Evolutionary conservation across 1,284 basidiomycete genomes (phyloP).

Genomic region (Trichosporon sp.): DNA sequence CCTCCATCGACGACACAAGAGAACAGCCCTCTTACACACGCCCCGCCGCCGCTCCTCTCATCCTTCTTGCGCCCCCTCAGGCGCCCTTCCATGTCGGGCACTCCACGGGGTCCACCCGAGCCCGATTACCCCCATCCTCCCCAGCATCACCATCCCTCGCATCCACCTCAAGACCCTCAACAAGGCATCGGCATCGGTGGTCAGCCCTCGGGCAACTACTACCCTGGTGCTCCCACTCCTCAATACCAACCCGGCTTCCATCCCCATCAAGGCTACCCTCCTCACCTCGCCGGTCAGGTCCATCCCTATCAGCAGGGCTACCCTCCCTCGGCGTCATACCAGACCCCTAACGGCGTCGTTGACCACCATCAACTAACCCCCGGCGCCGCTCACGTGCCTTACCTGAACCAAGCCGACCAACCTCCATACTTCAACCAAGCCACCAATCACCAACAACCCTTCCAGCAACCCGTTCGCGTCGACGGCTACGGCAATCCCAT

Average conservation of each 20-base stretch:
- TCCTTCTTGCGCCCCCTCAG: background rate
- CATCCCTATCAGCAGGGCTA: background rate
- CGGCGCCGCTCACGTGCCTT: conserved; percentile 1
- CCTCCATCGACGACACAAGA: background rate
- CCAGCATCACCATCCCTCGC: background rate
- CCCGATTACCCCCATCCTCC: background rate
- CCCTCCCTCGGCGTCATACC: background rate
- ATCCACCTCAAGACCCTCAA: background rate
- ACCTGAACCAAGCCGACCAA: background rate
- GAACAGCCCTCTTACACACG: background rate
- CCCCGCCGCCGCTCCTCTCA: background rate
- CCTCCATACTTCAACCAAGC: background rate
- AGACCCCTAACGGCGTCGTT: background rate
- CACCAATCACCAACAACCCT: background rate
- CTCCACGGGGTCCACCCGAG: conserved; percentile 2
- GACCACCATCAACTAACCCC: background rate
- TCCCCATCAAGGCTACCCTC: conserved; percentile 1
- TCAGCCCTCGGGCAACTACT: background rate
- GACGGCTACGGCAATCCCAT: conserved; percentile 1
- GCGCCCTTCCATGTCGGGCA: conserved; percentile 2
- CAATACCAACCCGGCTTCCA: background rate
- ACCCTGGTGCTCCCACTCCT: background rate
- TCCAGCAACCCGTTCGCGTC: background rate
- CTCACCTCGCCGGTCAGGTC: background rate
- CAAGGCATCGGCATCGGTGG: background rate